A percentile compares a stretch with the other conserved stretches of the same genome.
Conservation (phyloP, 108 stramenopile species). For the Skeletonema marinoi region DNA sequence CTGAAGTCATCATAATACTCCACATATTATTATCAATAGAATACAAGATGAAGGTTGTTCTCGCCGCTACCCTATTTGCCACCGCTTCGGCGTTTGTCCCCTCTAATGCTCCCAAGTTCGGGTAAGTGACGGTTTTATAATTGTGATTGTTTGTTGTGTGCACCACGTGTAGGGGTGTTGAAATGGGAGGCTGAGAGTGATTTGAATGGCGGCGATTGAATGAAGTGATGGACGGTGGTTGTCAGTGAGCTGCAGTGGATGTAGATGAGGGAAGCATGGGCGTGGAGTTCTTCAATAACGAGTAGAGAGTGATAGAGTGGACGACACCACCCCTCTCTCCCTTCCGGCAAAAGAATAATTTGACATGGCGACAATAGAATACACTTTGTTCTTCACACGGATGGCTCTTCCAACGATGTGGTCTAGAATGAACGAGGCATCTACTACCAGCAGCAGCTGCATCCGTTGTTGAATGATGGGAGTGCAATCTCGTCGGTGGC, state of each 20-base stretch:
- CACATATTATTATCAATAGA: background rate
- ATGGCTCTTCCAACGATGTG: background rate
- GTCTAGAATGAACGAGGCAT: no score
- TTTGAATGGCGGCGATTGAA: background rate
- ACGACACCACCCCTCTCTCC: no score
- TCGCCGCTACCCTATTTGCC: conserved; percentile 26
- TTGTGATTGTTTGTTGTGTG: background rate
- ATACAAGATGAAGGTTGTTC: conserved; percentile 27
- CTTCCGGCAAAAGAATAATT: background rate
- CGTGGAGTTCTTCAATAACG: no score
- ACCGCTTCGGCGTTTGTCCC: conserved; percentile 31
- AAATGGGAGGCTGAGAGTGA: background rate
- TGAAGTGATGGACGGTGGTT: no score
- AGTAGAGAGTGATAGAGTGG: no score
- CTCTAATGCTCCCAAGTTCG: conserved; percentile 30
- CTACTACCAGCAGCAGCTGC: no score
- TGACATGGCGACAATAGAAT: background rate
- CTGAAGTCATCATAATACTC: background rate
- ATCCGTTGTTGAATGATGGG: no score
- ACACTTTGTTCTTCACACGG: background rate
- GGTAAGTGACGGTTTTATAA: conserved; percentile 14
- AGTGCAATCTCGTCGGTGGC: no score
- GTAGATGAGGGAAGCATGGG: no score
- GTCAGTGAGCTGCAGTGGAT: no score
- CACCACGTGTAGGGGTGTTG: background rate